A percentile compares a stretch with the other conserved stretches of the same genome.
These are phyloP conservation scores for Rhizopogon sp. DNA, from an alignment of 768 basidiomycete genomes.

Conservation along the genomic window DNA sequence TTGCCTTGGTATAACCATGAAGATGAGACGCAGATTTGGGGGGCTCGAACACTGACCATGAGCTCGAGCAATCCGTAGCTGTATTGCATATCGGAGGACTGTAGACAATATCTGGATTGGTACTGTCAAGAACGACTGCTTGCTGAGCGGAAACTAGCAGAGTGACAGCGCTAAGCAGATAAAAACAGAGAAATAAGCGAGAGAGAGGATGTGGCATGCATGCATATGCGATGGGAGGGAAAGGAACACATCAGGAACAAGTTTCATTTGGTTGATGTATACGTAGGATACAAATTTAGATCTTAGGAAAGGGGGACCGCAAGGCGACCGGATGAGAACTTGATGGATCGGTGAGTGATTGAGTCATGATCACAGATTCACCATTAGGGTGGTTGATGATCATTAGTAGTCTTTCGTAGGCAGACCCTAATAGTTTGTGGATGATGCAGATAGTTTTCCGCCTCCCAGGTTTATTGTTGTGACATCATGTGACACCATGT, in stretches of 20 bases:
- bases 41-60: slow-evolving; percentile 13
- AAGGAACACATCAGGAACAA: neutral
- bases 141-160: slow-evolving; percentile 12
- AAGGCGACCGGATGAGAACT: too few relatives aligned
- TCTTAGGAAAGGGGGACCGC: too few relatives aligned
- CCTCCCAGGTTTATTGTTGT: neutral
- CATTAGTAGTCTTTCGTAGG: too few relatives aligned
- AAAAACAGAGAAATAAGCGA: slow-evolving; percentile 10
- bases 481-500: neutral
- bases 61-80: slow-evolving; percentile 15
- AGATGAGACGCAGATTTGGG: neutral
- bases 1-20: slow-evolving; percentile 16
- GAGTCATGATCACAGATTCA: too few relatives aligned
- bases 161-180: slow-evolving; percentile 1
- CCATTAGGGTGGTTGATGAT: too few relatives aligned
- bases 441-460: too few relatives aligned
- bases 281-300: neutral
- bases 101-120: slow-evolving; percentile 21
- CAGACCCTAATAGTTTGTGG: too few relatives aligned
- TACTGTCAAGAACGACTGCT: slow-evolving; percentile 17
- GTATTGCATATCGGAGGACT: slow-evolving; percentile 19
- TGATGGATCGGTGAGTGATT: too few relatives aligned
- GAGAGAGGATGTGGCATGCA: slow-evolving; percentile 21
- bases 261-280: too few relatives aligned
- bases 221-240: neutral